phyloP scores from a whole-genome alignment of 1,284 basidiomycete genomes.

The Trichosporon inkin region DNA sequence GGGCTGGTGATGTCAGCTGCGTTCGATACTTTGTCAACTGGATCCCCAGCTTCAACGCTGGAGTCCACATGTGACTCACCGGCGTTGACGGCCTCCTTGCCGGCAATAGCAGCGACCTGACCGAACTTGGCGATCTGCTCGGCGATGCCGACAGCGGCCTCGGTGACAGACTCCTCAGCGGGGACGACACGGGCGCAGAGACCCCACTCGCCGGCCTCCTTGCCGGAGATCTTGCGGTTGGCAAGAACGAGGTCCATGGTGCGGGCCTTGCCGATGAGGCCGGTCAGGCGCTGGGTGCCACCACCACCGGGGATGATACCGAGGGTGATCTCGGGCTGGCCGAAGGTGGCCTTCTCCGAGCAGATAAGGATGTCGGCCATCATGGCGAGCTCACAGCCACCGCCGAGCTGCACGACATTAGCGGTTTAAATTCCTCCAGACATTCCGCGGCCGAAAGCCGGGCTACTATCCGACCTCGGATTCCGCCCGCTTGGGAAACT shows the following conservation, averaged over 20 bases:
- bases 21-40: background rate
- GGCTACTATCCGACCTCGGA: background rate
- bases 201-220: conserved; percentile 82
- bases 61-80: conserved; percentile 54
- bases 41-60: conserved; percentile 67
- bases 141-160: conserved; percentile 82
- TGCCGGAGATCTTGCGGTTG: conserved; percentile 71
- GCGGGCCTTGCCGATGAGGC: conserved; percentile 84
- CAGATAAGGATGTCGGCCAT: conserved; percentile 94
- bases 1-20: conserved; percentile 56
- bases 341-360: conserved; percentile 88
- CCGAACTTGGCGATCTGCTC: conserved; percentile 79
- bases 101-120: conserved; percentile 78
- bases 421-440: background rate
- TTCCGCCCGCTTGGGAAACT: conserved; percentile 36
- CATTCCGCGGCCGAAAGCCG: background rate
- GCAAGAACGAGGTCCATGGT: conserved; percentile 95
- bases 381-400: conserved; percentile 93
- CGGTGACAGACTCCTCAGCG: conserved; percentile 74
- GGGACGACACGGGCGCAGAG: conserved; percentile 76
- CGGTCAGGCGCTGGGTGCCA: conserved; percentile 64
- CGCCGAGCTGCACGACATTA: conserved; percentile 67
- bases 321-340: conserved; percentile 95
- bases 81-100: conserved; percentile 92
- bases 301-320: conserved; percentile 77